Evolutionary conservation across 306 rosid species (phyloP).

Genomic region (Casuarina cunninghamiana): DNA sequence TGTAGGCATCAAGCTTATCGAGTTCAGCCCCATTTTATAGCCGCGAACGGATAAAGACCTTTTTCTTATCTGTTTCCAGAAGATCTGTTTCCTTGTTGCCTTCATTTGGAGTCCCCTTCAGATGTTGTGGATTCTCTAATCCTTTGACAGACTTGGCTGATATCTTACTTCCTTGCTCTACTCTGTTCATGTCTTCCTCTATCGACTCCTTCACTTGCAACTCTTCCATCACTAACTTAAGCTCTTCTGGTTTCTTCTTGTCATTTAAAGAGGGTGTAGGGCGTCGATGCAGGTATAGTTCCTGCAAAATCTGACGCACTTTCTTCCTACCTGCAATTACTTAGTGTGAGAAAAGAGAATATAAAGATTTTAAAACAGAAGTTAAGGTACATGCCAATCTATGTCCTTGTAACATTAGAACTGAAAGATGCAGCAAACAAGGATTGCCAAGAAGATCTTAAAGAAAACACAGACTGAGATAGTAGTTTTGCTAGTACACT

Average conservation of each 20-base stretch:
- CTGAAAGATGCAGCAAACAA: no score
- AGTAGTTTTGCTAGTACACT: no score
- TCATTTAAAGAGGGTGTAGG: constrained; percentile 7
- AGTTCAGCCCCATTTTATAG: constrained; percentile 34
- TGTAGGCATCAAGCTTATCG: not conserved
- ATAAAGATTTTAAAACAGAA: no score
- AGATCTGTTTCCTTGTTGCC: constrained; percentile 38
- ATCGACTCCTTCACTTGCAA: no score
- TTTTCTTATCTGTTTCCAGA: constrained; percentile 41
- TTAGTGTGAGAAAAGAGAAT: no score
- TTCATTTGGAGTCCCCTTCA: constrained; percentile 39
- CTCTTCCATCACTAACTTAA: constrained; percentile 34
- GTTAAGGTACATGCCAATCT: no score
- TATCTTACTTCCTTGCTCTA: constrained; percentile 40
- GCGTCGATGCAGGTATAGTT: no score
- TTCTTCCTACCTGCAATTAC: no score
- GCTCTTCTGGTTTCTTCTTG: constrained; percentile 36
- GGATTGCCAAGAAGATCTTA: no score
- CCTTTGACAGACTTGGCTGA: constrained; percentile 35
- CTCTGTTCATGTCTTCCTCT: not conserved
- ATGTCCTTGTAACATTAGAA: no score
- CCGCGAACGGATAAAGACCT: constrained; percentile 70
- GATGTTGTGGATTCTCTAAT: constrained; percentile 39
- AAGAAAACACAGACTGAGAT: no score
- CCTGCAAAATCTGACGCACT: no score